Evolutionary conservation across 2,329 filamentous ascomycete genomes (phyloP), one percentile per base, ranked within the genome.

Genomic region (Seiridium cupressi): DNA sequence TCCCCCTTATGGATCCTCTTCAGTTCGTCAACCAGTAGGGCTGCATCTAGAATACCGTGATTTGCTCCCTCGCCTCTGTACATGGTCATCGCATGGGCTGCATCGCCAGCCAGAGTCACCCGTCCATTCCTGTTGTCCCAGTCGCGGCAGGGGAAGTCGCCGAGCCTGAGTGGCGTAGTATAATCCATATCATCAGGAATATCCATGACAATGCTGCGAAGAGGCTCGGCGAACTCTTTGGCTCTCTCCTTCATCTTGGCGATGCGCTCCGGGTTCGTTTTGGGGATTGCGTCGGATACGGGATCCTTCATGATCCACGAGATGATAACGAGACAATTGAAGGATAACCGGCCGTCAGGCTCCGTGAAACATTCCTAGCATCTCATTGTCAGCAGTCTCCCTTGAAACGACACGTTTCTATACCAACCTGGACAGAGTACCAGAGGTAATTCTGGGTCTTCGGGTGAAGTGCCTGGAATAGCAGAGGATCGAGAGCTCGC

Each of bases 1-100:
- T 11, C 38, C 18, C 51, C 51, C 26, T 44, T 44, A 8, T 44
- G 40, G 13, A 55, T 55, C 11, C 34, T 55, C 8, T 55, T 55
- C n/a, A 55, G 7, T 8, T 62, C 58, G 36, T 66, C 63, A 11
- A 63, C 59, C 44, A 77, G 66, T 44, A 69, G 62, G 44, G 68
- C 69, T 2, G 75, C 75, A 55, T 78, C 75, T n/a, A 76, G 66
- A 10, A 78, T 74, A 13, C 74, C 75, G 59, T 78, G 75, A 58
- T 77, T 78, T 6, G 69, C 72, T 1, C 70, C 76, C 57, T 78
- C 75, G 34, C 76, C 76, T 13, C 76, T 71, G 57, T 73, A 84
- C 81, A 84, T 84, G 36, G 81, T 83, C 83, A 86, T 85, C n/a
- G 82, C 79, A 68, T 86, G 83, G 0, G 82, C 82, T 2, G 82